These are phyloP conservation scores for Trapa bicornis DNA, from an alignment of 345 rosid genomes.

Conservation along the genomic window DNA sequence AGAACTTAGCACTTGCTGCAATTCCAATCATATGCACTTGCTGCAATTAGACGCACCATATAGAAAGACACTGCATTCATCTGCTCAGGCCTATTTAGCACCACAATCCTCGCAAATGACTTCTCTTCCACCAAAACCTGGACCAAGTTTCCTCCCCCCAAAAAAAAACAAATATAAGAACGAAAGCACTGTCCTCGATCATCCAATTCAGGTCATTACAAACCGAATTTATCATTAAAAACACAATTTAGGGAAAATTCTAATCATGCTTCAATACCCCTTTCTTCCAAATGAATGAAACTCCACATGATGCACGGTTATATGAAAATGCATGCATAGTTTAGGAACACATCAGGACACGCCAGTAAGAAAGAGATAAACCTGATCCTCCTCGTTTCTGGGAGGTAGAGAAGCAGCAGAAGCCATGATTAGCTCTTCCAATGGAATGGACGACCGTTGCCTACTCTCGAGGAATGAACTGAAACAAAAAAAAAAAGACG, in stretches of 20 bases:
- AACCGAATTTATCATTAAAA: background rate
- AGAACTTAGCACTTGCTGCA: slow-evolving; percentile 3
- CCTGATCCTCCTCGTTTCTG: background rate
- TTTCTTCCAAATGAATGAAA: background rate
- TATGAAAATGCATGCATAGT: background rate
- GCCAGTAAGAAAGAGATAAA: background rate
- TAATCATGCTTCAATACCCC: background rate
- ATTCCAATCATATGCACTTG: background rate
- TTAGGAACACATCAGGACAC: background rate
- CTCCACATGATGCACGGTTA: background rate
- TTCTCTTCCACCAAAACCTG: slow-evolving; percentile 56
- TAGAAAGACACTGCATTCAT: slow-evolving; percentile 51
- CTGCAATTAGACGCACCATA: slow-evolving; percentile 34
- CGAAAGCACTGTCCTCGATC: background rate
- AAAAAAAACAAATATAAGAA: background rate
- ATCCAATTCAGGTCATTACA: background rate
- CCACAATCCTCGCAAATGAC: slow-evolving; percentile 34
- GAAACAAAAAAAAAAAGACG: background rate
- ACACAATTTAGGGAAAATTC: background rate
- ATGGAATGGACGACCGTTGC: background rate
- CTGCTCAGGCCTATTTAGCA: slow-evolving; percentile 55
- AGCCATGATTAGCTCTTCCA: background rate
- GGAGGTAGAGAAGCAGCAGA: background rate
- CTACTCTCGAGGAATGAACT: background rate
- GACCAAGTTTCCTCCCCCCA: background rate